Evolutionary conservation across 2,329 filamentous ascomycete species (phyloP).

Genomic region (Fusarium tuaranense): DNA sequence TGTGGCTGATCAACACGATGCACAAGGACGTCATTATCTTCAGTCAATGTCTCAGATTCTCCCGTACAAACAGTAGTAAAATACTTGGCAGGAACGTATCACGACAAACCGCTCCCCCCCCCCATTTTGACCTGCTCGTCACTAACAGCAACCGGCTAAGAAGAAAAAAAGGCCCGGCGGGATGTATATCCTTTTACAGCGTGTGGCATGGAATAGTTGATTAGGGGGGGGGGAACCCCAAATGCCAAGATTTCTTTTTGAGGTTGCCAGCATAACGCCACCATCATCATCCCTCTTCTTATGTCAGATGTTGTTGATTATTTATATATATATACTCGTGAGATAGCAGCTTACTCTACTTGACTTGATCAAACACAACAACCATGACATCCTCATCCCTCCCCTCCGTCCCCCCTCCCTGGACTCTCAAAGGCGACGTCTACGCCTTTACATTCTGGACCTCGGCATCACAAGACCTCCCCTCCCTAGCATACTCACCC

Average conservation of each 20-base stretch:
- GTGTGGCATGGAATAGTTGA: neutral
- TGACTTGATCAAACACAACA: neutral
- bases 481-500: conserved; percentile 57
- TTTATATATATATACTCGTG: neutral
- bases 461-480: conserved; percentile 47
- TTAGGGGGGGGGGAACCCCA: neutral
- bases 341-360: neutral
- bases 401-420: conserved; percentile 50
- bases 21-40: neutral
- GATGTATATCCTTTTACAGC: neutral
- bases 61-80: neutral
- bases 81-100: neutral
- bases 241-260: neutral
- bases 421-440: conserved; percentile 58
- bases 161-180: neutral
- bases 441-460: conserved; percentile 59
- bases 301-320: neutral
- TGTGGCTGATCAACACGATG: neutral
- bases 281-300: neutral
- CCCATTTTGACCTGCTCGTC: neutral
- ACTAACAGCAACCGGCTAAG: neutral
- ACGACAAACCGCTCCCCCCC: neutral
- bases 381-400: conserved; percentile 8
- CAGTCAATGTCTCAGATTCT: neutral
- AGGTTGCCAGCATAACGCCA: neutral